Percentiles rank a stretch among this genome's conserved stretches.
These are phyloP conservation scores for Nemania serpens DNA, from an alignment of 2,329 filamentous ascomycete species.

Conservation along the genomic window DNA sequence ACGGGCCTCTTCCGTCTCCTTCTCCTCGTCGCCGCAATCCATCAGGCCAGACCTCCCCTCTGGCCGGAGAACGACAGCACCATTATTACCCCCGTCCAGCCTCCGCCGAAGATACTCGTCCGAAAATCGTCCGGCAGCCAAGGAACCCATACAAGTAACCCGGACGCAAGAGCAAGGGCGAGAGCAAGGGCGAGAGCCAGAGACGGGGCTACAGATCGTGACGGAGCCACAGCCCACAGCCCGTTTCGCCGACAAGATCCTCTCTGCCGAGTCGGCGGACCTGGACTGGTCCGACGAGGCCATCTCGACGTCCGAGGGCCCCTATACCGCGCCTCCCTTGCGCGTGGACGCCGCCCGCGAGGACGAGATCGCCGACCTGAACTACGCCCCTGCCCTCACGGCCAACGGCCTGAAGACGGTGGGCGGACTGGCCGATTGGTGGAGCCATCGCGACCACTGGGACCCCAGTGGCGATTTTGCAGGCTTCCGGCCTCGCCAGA, in stretches of 20 bases:
- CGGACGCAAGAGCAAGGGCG: slow-evolving; percentile 1
- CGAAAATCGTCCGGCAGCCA: slow-evolving; percentile 8
- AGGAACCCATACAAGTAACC: background rate
- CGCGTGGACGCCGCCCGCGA: slow-evolving; percentile 37
- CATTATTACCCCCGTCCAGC: slow-evolving; percentile 8
- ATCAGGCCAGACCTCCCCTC: background rate
- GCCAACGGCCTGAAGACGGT: slow-evolving; percentile 54
- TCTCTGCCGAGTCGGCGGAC: background rate
- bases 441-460: slow-evolving; percentile 60
- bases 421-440: slow-evolving; percentile 56
- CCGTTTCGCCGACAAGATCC: background rate
- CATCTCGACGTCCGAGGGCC: background rate
- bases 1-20: slow-evolving; percentile 10
- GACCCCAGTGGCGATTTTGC: slow-evolving; percentile 49
- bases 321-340: slow-evolving; percentile 30
- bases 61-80: slow-evolving; percentile 3
- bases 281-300: background rate
- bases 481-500: slow-evolving; percentile 48
- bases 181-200: background rate
- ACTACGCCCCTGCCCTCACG: slow-evolving; percentile 54
- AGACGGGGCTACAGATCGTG: too few relatives aligned
- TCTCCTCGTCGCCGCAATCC: slow-evolving; percentile 15
- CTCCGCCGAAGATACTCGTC: slow-evolving; percentile 36
- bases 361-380: slow-evolving; percentile 41
- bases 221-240: background rate